These are phyloP conservation scores for Lipomyces chichibuensis DNA, from an alignment of 805 yeast species.

Conservation along the genomic window DNA sequence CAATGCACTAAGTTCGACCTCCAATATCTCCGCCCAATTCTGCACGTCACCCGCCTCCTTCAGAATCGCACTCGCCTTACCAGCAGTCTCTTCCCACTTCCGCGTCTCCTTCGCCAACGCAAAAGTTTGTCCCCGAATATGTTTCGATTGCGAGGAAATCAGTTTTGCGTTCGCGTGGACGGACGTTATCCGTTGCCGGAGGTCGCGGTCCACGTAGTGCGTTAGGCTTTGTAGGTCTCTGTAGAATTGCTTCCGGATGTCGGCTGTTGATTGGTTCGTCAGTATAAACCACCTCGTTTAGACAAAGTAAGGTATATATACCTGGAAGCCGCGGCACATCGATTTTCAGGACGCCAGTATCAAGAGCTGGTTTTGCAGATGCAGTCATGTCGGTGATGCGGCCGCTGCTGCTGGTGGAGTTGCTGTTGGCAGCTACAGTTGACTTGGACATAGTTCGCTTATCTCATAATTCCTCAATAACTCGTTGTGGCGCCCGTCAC, in stretches of 20 bases:
- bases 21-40: constrained; percentile 65
- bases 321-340: not conserved
- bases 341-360: not conserved
- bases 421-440: too few species aligned
- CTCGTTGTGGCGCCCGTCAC: not conserved
- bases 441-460: not conserved
- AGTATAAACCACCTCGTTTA: not conserved
- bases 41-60: constrained; percentile 51
- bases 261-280: constrained; percentile 8
- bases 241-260: constrained; percentile 26
- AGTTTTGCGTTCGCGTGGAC: constrained; percentile 34
- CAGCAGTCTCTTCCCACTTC: constrained; percentile 29
- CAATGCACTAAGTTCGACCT: constrained; percentile 70
- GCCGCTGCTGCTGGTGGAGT: not conserved
- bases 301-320: not conserved
- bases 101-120: constrained; percentile 25
- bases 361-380: not conserved
- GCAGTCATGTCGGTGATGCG: not conserved
- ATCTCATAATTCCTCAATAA: not conserved
- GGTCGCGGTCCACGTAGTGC: constrained; percentile 28
- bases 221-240: constrained; percentile 32
- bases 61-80: constrained; percentile 20
- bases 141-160: constrained; percentile 29
- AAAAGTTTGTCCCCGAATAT: constrained; percentile 25
- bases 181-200: constrained; percentile 31